Evolutionary conservation across 2,329 filamentous ascomycete genomes (phyloP).

Genomic region (Aspergillus neoniger): DNA sequence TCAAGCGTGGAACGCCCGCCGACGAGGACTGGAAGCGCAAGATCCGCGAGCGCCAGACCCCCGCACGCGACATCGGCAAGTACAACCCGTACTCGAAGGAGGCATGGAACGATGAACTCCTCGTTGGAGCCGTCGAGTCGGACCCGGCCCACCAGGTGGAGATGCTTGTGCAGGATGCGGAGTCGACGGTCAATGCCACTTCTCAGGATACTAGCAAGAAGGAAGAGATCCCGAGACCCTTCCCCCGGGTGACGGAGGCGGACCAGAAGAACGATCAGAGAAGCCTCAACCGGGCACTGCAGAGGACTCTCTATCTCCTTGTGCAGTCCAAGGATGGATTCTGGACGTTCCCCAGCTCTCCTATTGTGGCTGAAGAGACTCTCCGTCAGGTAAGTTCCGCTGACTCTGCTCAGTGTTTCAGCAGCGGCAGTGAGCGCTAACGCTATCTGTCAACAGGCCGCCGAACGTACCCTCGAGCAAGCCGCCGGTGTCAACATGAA

Average conservation of each 20-base stretch:
- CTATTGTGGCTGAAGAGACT: slow-evolving; percentile 69
- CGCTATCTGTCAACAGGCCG: slow-evolving; percentile 61
- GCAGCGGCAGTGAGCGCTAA: slow-evolving; percentile 1
- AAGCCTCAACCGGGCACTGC: slow-evolving; percentile 77
- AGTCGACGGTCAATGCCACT: slow-evolving; percentile 48
- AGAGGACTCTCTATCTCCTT: slow-evolving; percentile 82
- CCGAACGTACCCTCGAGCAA: slow-evolving; percentile 73
- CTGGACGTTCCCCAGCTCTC: slow-evolving; percentile 82
- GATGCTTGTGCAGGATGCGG: slow-evolving; percentile 73
- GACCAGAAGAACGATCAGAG: slow-evolving; percentile 72
- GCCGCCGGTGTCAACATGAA: slow-evolving; percentile 94
- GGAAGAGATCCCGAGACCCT: slow-evolving; percentile 69
- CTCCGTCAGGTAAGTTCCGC: slow-evolving; percentile 72
- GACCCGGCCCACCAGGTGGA: slow-evolving; percentile 66
- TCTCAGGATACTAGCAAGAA: slow-evolving; percentile 53
- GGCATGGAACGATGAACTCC: slow-evolving; percentile 89
- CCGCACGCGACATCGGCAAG: slow-evolving; percentile 79
- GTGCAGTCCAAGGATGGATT: slow-evolving; percentile 68
- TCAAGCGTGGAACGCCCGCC: slow-evolving; percentile 82
- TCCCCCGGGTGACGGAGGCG: slow-evolving; percentile 72
- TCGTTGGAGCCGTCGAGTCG: slow-evolving; percentile 70
- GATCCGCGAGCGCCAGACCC: slow-evolving; percentile 71
- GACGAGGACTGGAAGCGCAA: slow-evolving; percentile 91
- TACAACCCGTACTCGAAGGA: slow-evolving; percentile 74
- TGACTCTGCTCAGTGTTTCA: not conserved